Evolutionary conservation across 106 monocot species (phyloP), one percentile per base, ranked within the genome.

Genomic region (Dioscorea alata): DNA sequence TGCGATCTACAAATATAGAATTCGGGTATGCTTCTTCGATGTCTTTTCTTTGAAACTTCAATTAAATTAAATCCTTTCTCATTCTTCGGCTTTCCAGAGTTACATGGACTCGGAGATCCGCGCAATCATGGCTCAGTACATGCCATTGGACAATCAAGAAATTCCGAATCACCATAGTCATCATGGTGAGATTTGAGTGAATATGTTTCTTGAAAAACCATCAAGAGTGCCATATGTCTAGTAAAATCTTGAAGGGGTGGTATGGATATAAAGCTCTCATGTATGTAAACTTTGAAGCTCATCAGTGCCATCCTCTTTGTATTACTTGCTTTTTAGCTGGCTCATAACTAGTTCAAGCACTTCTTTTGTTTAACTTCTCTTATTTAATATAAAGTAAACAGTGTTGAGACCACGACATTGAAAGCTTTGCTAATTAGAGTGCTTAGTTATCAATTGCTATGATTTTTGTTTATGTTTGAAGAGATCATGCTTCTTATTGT

Each of bases 1-100:
- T 79, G 84, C 86, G 19, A 75, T 94, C 4, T 94, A 94, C 73
- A 90, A 94, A 60, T 94, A 94, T 72, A 73, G 94, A 75, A 94
- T 94, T 62, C 81, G 94, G 84, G 94, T 94, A 87, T 19, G 54
- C 19, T 8, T 18, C 54, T 19, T 19, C 15, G 1, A 54, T 0
- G 4, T 13, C 51, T 4, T 51, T 51, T 28, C 28, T 28, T 28
- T 6, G 54, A 1, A 54, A 13, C 54, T 19, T 19, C 15, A 13
- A 5, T 4, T 6, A 42, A 8, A 42, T 10, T 10, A 42, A 6
- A 42, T 54, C 18, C 54, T 18, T 54, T 3, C 28, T 54, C 19
- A 14, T 62, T 32, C 32, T 48, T 49, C 4, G 28, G 48, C 49
- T 21, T 6, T 66, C 8, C 42, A 66, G 66, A 66, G 66, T 23